Percentiles rank a stretch among this genome's conserved stretches.
phyloP scores from a whole-genome alignment of 75 land plant species.

The Pinus taeda region DNA sequence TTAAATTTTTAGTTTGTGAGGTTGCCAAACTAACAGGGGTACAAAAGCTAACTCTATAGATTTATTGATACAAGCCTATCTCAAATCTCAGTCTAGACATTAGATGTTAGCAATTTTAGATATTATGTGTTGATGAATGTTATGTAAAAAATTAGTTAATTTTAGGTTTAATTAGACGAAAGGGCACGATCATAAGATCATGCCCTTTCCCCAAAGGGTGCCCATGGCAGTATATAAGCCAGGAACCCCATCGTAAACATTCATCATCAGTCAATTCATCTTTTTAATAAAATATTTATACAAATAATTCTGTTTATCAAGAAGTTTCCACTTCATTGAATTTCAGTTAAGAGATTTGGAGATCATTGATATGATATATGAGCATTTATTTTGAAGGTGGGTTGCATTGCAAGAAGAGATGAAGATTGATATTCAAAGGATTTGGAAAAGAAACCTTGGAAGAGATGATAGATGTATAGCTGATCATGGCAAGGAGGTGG shows the following conservation, averaged over 20 bases:
- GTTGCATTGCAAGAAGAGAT: conserved; percentile 76
- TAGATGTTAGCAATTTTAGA: background rate
- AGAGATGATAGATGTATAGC: conserved; percentile 96
- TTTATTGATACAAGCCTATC: background rate
- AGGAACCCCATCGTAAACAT: too few relatives aligned
- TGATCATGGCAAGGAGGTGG: conserved; percentile 95
- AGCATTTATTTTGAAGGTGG: conserved; percentile 50
- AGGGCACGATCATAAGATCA: too few relatives aligned
- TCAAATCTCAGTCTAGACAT: background rate
- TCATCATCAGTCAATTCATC: too few relatives aligned
- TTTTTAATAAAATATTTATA: too few relatives aligned
- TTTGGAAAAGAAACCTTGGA: conserved; percentile 97
- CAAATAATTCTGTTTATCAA: too few relatives aligned
- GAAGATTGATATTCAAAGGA: conserved; percentile 92
- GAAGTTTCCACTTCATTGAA: too few relatives aligned
- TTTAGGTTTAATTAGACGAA: too few relatives aligned
- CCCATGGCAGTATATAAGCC: too few relatives aligned
- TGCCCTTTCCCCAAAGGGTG: too few relatives aligned
- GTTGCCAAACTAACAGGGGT: background rate
- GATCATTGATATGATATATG: background rate
- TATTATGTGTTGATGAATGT: background rate
- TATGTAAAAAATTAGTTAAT: too few relatives aligned
- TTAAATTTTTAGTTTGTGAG: background rate
- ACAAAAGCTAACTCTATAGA: background rate
- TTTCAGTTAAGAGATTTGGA: background rate